phyloP scores from a whole-genome alignment of 2,329 filamentous ascomycete species.

The Ophiostoma tasmaniense region DNA sequence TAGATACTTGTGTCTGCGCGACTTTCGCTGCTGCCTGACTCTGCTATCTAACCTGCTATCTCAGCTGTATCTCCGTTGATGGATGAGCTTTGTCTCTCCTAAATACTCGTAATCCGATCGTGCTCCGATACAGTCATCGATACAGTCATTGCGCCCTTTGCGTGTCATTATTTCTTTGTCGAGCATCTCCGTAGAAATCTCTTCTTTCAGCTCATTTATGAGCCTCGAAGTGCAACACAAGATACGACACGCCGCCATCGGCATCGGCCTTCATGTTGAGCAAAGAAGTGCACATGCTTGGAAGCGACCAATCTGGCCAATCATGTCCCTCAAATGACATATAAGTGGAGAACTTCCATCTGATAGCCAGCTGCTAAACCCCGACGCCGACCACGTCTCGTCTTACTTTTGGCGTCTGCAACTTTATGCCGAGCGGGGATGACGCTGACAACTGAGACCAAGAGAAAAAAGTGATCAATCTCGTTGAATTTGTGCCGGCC shows the following conservation, averaged over 20 bases:
- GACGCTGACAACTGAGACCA: neutral
- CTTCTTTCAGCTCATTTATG: neutral
- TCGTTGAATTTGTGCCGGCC: neutral
- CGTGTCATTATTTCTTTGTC: neutral
- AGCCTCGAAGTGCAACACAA: neutral
- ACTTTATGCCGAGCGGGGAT: slow-evolving; percentile 6
- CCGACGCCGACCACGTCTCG: neutral
- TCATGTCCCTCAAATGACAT: neutral
- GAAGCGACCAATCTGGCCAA: neutral
- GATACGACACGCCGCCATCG: neutral
- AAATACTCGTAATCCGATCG: neutral
- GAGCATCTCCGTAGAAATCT: neutral
- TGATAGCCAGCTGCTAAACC: neutral
- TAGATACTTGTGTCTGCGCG: neutral
- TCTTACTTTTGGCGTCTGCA: neutral
- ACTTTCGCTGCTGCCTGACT: neutral
- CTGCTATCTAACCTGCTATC: neutral
- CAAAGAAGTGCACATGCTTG: neutral
- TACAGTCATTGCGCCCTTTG: neutral
- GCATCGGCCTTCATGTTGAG: neutral
- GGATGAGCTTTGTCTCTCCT: neutral
- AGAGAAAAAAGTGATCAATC: neutral
- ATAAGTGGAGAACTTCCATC: neutral
- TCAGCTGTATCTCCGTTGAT: neutral
- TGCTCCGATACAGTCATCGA: neutral